These are phyloP conservation scores for Phellopilus nigrolimitatus DNA, from an alignment of 1,284 basidiomycete species.

Conservation along the genomic window DNA sequence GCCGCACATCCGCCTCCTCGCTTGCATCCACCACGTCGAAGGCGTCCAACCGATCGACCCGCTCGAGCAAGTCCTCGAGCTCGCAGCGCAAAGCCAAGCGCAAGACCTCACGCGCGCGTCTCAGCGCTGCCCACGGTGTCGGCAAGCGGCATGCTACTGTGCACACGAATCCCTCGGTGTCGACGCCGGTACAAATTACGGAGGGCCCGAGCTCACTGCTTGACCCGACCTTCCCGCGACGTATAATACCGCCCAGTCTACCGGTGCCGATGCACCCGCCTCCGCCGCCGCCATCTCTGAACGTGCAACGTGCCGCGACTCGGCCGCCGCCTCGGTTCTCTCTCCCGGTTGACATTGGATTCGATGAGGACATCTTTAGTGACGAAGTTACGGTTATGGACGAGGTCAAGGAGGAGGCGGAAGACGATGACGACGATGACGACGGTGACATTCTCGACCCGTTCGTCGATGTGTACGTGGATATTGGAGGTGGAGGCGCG, in stretches of 20 bases:
- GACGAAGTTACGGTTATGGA: background rate
- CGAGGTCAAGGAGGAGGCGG: background rate
- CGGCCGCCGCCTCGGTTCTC: slow-evolving; percentile 15
- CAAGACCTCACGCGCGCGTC: background rate
- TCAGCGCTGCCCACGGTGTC: slow-evolving; percentile 5
- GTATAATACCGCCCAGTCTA: too few species aligned
- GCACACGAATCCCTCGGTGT: too few species aligned
- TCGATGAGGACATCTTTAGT: background rate
- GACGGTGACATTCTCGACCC: slow-evolving; percentile 1
- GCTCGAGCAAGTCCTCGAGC: slow-evolving; percentile 9
- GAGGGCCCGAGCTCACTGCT: slow-evolving; percentile 10
- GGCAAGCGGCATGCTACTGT: background rate
- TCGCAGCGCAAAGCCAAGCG: background rate
- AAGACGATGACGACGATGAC: background rate
- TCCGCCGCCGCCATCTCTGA: background rate
- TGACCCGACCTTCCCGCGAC: slow-evolving; percentile 10
- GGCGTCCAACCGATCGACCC: slow-evolving; percentile 9
- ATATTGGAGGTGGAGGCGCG: background rate
- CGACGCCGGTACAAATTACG: too few species aligned
- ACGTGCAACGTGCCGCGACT: background rate
- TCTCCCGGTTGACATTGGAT: slow-evolving; percentile 12
- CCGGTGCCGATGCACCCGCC: background rate
- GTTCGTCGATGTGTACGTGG: background rate
- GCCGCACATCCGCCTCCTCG: slow-evolving; percentile 18
- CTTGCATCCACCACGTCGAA: slow-evolving; percentile 14